Evolutionary conservation across 148 eudicot genomes (phyloP), one percentile per base, ranked within the genome.

Genomic region (Chenopodium quinoa): DNA sequence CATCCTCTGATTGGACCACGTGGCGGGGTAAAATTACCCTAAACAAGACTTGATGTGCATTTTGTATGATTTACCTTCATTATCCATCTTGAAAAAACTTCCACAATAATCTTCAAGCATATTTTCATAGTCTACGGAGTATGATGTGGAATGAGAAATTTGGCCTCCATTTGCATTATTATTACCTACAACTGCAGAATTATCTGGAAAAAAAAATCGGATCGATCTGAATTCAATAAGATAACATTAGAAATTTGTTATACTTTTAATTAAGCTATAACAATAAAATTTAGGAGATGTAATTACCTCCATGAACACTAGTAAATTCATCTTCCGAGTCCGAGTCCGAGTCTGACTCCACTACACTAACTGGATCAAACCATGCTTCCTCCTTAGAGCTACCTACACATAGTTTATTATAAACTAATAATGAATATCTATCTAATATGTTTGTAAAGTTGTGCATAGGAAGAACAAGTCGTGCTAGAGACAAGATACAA

Each of bases 291-390:
- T 2, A 50, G 14, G 54, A 13, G 14, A 11, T 9, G 12, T 48
- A 48, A 48, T 74, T 88, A 89, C 93, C 93, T 91, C 90, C 93
- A 78, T 80, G 78, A 56, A 88, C 94, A 71, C 94, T 89, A 75
- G 81, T 82, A 83, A 87, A 89, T 19, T 91, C 94, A 46, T 91
- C 94, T 83, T 91, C 94, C 27, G 94, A 87, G 50, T 91, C 94
- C 27, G 92, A 89, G 32, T 91, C 94, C 27, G 94, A 87, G 50
- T 91, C 94, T n/a, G 92, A 89, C 75, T 89, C 94, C 80, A 91
- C 67, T 68, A 87, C 74, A 68, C 91, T 89, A 65, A 82, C 72
- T 1, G 94, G 82, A 79, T 91, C 94, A 80, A 88, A 91, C 91
- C 91, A 91, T 79, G 89, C 87, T 78, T 91, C 92, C 58, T 91